Base-by-base conservation (phyloP, 306 rosid species). In the Adenanthera pavonina region DNA sequence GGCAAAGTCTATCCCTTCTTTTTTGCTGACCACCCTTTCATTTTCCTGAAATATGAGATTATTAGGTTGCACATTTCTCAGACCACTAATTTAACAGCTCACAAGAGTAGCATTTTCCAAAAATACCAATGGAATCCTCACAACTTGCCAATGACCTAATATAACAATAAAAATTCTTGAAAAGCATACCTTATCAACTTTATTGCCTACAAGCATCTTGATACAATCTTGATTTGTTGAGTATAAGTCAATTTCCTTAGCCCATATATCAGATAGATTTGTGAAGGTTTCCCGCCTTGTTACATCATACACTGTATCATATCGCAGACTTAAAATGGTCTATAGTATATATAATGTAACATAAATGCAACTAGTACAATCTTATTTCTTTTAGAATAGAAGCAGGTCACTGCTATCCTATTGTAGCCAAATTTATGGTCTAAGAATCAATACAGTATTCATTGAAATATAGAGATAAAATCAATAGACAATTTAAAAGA, bases 201-300 rank as follows among this genome's bases (percentile, higher is more conserved):
- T 92, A 85, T 92, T 92, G 57, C 97, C 95, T 5, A 92, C 93
- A 74, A 92, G 97, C 92, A 92, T 87, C 90, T 92, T 92, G 85
- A 92, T 86, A 79, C 94, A 92, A 66, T 92, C 94, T 85, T 86
- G 97, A 87, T 81, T 92, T 74, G 97, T 92, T 14, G 93, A 89
- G 84, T 92, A 89, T 9, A 91, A 49, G 76, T 91, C 97, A 77
- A 88, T 91, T 85, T 92, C 97, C 77, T 92, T 92, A 38, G 92
- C 95, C 97, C 97, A 92, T 78, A 92, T 89, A 75, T 92, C 97
- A 74, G 97, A 90, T 65, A 92, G 87, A 79, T 92, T 90, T 17
- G 97, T 91, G 79, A 92, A 92, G 13, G 92, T 90, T 6, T 89
- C 95, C 52, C 91, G 76, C 15, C 95, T 82, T 0, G 95, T 92